These are phyloP conservation scores for Fomitopsis betulina DNA, from an alignment of 1,284 basidiomycete species.

Conservation along the genomic window DNA sequence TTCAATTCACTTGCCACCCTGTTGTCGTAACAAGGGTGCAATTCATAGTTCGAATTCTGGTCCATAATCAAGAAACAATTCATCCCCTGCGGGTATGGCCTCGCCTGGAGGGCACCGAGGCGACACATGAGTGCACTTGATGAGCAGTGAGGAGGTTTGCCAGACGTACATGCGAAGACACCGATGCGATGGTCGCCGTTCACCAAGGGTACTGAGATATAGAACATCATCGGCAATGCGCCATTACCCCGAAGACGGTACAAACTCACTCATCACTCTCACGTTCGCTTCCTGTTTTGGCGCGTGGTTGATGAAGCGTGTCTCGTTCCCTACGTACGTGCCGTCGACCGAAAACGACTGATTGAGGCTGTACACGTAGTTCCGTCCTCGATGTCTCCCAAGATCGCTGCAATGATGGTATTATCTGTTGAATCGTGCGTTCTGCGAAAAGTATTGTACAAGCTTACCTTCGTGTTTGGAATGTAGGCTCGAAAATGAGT, in stretches of 20 bases:
- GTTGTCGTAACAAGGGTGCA: too few relatives aligned
- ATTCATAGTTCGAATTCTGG: constrained; percentile 14
- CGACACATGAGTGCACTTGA: background rate
- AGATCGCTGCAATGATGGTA: constrained; percentile 19
- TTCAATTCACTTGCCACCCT: too few relatives aligned
- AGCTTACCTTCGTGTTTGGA: constrained; percentile 27
- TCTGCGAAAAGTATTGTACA: background rate
- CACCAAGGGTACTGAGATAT: constrained; percentile 26
- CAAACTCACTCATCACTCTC: constrained; percentile 31
- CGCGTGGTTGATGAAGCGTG: constrained; percentile 52
- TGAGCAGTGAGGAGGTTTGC: background rate
- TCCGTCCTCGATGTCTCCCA: constrained; percentile 31
- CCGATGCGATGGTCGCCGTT: constrained; percentile 49
- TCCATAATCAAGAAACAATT: constrained; percentile 47
- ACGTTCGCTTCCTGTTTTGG: constrained; percentile 34
- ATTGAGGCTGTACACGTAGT: constrained; percentile 44
- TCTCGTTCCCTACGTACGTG: constrained; percentile 45
- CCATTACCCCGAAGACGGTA: background rate
- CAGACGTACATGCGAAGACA: constrained; percentile 38
- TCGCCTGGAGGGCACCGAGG: constrained; percentile 20
- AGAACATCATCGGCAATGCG: background rate
- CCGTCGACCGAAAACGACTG: constrained; percentile 36
- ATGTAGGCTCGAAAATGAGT: constrained; percentile 38
- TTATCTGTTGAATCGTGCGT: background rate
- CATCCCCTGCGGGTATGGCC: constrained; percentile 31